Conservation (phyloP, 345 rosid species). For the Arabidopsis arenosa region DNA sequence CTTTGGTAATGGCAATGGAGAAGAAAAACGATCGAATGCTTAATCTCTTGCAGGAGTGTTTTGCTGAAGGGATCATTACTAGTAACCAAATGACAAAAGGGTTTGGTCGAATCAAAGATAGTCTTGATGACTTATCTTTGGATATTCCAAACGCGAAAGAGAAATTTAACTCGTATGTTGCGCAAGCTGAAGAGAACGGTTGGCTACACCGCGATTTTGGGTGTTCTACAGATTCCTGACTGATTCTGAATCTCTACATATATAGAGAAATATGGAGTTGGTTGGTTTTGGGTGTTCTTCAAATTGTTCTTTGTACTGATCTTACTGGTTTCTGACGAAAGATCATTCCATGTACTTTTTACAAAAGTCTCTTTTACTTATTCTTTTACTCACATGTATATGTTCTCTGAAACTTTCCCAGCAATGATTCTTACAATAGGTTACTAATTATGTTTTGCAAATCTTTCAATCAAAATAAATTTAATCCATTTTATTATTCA, state of each 20-base stretch:
- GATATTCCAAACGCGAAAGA: slow-evolving; percentile 90
- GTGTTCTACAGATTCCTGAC: slow-evolving; percentile 23
- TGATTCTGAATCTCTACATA: neutral
- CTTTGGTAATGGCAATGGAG: slow-evolving; percentile 97
- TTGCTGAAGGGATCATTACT: slow-evolving; percentile 82
- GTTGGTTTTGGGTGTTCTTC: neutral
- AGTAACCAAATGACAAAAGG: slow-evolving; percentile 92
- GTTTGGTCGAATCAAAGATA: slow-evolving; percentile 75
- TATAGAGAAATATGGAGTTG: neutral
- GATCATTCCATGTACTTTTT: neutral
- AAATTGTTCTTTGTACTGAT: neutral
- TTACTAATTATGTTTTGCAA: too few relatives aligned
- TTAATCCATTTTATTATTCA: neutral
- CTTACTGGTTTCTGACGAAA: neutral
- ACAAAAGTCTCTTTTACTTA: neutral
- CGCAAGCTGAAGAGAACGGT: slow-evolving; percentile 66
- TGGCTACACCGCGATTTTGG: slow-evolving; percentile 57
- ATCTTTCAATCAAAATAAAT: too few relatives aligned
- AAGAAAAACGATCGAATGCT: slow-evolving; percentile 88
- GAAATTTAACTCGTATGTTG: slow-evolving; percentile 66
- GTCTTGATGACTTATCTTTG: slow-evolving; percentile 83
- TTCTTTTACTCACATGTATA: neutral
- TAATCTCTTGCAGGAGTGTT: slow-evolving; percentile 74
- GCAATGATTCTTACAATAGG: neutral
- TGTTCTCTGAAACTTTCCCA: neutral